phyloP scores from a whole-genome alignment of 495 filamentous ascomycete genomes.

The Aspergillus sclerotiicarbonarius region DNA sequence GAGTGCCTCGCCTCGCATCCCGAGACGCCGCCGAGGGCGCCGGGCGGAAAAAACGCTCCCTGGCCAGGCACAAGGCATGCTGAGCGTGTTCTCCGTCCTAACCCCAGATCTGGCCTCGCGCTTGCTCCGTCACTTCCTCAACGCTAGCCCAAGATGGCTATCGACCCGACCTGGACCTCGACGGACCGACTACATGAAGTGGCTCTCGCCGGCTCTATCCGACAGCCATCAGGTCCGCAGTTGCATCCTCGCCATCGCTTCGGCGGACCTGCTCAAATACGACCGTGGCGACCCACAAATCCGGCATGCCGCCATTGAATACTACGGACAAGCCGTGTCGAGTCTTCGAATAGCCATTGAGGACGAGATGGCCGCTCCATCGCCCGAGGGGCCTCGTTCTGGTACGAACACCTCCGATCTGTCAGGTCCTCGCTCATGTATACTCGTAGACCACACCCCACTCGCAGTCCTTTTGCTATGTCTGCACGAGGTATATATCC shows the following conservation, averaged over 20 bases:
- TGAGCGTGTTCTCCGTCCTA: conserved; percentile 20
- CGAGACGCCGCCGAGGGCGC: conserved; percentile 3
- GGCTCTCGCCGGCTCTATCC: conserved; percentile 15
- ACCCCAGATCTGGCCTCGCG: conserved; percentile 8
- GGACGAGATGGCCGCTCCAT: not conserved
- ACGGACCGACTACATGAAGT: conserved; percentile 9
- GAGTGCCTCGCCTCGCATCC: not conserved
- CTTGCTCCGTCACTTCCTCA: conserved; percentile 17
- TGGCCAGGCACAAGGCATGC: conserved; percentile 8
- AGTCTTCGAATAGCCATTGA: conserved; percentile 13
- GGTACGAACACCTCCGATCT: not conserved
- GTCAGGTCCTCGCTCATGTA: not conserved
- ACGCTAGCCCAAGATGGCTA: conserved; percentile 19
- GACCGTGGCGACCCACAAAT: conserved; percentile 6
- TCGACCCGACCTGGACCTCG: conserved; percentile 11
- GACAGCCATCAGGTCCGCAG: conserved; percentile 14
- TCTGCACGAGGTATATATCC: conserved; percentile 18
- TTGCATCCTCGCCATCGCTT: conserved; percentile 18
- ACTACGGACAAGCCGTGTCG: conserved; percentile 16
- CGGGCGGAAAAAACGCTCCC: not conserved
- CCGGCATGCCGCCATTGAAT: conserved; percentile 12
- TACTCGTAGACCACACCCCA: conserved; percentile 10
- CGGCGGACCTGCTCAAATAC: conserved; percentile 22
- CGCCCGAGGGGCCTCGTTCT: not conserved
- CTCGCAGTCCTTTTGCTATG: conserved; percentile 21